Evolutionary conservation across 192 early-diverging fungal genomes (phyloP).

Genomic region (Radiomyces spectabilis): DNA sequence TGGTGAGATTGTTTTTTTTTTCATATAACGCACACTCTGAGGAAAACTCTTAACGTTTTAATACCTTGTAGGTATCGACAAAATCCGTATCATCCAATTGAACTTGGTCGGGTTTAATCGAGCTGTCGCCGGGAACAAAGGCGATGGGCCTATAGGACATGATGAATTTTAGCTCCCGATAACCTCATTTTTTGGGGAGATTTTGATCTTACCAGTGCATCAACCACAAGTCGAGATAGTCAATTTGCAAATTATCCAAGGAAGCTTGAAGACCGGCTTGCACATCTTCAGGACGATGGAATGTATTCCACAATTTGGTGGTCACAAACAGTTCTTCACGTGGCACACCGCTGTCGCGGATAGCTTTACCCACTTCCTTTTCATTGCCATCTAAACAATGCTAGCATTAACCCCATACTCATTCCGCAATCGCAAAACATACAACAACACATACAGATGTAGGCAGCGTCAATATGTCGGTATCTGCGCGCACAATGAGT

Average conservation of each 20-base stretch:
- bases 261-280: slow-evolving; percentile 52
- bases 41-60: no score
- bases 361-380: slow-evolving; percentile 65
- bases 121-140: slow-evolving; percentile 9
- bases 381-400: slow-evolving; percentile 59
- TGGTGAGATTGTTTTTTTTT: slow-evolving; percentile 34
- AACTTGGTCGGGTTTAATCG: slow-evolving; percentile 18
- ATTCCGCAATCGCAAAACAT: no score
- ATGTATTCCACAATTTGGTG: slow-evolving; percentile 56
- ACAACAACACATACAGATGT: slow-evolving; percentile 12
- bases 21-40: no score
- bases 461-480: slow-evolving; percentile 22
- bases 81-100: slow-evolving; percentile 24
- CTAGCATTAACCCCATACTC: no score
- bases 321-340: slow-evolving; percentile 74
- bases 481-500: no score
- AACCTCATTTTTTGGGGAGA: neutral
- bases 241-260: slow-evolving; percentile 60
- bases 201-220: slow-evolving; percentile 26
- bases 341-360: slow-evolving; percentile 48
- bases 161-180: no score
- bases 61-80: slow-evolving; percentile 40
- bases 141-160: slow-evolving; percentile 25
- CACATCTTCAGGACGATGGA: slow-evolving; percentile 54
- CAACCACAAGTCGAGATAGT: slow-evolving; percentile 79